phyloP scores from a whole-genome alignment of 1,284 basidiomycete genomes.

The Papiliotrema flavescens region DNA sequence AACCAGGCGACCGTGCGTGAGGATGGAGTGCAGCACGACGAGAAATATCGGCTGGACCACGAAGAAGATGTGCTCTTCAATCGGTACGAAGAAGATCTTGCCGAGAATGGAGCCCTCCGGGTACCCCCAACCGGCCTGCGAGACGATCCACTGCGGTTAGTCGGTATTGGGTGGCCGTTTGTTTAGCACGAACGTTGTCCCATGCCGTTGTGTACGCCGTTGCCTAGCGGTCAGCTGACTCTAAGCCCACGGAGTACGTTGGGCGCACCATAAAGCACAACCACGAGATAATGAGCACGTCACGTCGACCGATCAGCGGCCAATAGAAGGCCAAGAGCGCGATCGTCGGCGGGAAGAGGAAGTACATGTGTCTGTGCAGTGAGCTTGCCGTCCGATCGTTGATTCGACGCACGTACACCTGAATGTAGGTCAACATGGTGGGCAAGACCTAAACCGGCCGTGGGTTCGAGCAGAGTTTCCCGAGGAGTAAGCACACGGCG shows the following conservation, averaged over 20 bases:
- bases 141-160: slow-evolving; percentile 21
- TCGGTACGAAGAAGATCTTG: slow-evolving; percentile 29
- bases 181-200: slow-evolving; percentile 34
- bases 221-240: slow-evolving; percentile 18
- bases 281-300: slow-evolving; percentile 33
- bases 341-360: slow-evolving; percentile 34
- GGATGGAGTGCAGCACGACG: slow-evolving; percentile 27
- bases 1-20: slow-evolving; percentile 21
- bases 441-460: background rate
- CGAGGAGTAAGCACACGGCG: background rate
- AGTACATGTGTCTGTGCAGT: slow-evolving; percentile 27
- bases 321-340: slow-evolving; percentile 23
- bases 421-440: slow-evolving; percentile 27
- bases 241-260: background rate
- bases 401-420: slow-evolving; percentile 20
- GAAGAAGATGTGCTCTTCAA: slow-evolving; percentile 45
- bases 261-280: slow-evolving; percentile 31
- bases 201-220: slow-evolving; percentile 42
- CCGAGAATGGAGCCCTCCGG: slow-evolving; percentile 29
- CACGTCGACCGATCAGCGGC: slow-evolving; percentile 34
- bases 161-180: too few species aligned
- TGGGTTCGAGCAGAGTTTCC: background rate
- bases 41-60: slow-evolving; percentile 37
- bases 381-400: background rate
- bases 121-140: slow-evolving; percentile 30